A percentile compares a stretch with the other conserved stretches of the same genome.
These are phyloP conservation scores for Ceratocystis albifundus DNA, from an alignment of 2,329 filamentous ascomycete genomes.

Conservation along the genomic window DNA sequence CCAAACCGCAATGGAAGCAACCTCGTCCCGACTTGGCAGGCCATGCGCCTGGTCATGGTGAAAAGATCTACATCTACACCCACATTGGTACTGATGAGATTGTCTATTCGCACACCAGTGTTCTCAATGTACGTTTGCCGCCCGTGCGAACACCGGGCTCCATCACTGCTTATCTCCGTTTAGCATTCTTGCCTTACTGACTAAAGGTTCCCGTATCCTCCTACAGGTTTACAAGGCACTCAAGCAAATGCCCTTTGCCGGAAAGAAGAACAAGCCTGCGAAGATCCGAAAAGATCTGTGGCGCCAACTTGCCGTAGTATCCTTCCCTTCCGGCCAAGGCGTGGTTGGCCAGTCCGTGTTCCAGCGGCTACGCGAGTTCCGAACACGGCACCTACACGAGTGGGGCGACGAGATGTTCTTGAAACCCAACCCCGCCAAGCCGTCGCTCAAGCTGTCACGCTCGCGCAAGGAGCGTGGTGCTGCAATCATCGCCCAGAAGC, in stretches of 20 bases:
- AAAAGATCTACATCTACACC: slow-evolving; percentile 46
- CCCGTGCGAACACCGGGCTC: too few relatives aligned
- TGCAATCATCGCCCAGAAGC: slow-evolving; percentile 48
- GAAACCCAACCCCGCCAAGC: slow-evolving; percentile 30
- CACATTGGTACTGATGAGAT: slow-evolving; percentile 41
- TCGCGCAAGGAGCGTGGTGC: slow-evolving; percentile 37
- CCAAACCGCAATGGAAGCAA: slow-evolving; percentile 24
- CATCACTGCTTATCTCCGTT: background rate
- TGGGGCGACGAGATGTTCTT: slow-evolving; percentile 43
- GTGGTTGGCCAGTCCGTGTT: slow-evolving; percentile 47
- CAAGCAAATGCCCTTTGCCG: slow-evolving; percentile 51
- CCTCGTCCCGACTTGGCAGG: slow-evolving; percentile 25
- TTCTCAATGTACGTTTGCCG: slow-evolving; percentile 35
- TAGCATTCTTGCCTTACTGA: background rate
- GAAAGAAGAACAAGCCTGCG: slow-evolving; percentile 53
- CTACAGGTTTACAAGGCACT: slow-evolving; percentile 36
- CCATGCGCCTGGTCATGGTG: slow-evolving; percentile 38
- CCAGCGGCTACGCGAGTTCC: slow-evolving; percentile 54
- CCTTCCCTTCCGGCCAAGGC: slow-evolving; percentile 43
- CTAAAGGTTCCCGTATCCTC: too few relatives aligned
- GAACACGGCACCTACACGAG: slow-evolving; percentile 48
- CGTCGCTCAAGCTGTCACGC: slow-evolving; percentile 31
- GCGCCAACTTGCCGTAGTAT: slow-evolving; percentile 48
- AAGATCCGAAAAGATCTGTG: slow-evolving; percentile 58
- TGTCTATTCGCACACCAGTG: slow-evolving; percentile 40